Evolutionary conservation across 2,329 filamentous ascomycete species (phyloP).

Genomic region (Colletotrichum spaethianum): DNA sequence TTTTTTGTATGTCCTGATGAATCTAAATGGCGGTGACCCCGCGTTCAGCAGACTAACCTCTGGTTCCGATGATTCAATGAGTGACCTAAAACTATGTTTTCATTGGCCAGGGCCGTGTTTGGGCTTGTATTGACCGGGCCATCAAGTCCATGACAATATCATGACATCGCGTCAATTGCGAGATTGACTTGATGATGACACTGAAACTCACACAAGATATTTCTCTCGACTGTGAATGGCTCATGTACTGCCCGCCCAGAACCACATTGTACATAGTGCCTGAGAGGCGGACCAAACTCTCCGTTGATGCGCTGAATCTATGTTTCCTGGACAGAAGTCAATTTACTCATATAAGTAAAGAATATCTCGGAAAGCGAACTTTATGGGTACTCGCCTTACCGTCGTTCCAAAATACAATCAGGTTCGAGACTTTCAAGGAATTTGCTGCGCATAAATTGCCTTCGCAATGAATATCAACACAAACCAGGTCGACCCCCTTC

Average conservation of each 20-base stretch:
- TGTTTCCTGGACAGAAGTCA: neutral
- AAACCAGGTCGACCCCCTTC: slow-evolving; percentile 45
- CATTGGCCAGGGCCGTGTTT: neutral
- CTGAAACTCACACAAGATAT: neutral
- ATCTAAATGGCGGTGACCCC: neutral
- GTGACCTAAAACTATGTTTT: neutral
- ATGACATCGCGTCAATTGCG: neutral
- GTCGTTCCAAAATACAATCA: neutral
- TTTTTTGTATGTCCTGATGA: neutral
- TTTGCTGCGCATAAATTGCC: neutral
- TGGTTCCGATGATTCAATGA: neutral
- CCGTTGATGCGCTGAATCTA: neutral
- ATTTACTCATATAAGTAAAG: neutral
- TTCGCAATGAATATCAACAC: slow-evolving; percentile 34
- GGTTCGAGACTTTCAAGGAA: neutral
- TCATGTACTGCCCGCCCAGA: neutral
- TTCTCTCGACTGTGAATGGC: neutral
- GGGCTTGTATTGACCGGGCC: neutral
- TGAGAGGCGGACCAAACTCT: neutral
- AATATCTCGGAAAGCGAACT: no score
- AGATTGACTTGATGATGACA: neutral
- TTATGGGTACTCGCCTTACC: no score
- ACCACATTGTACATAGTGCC: no score
- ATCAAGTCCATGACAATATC: neutral
- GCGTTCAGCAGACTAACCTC: neutral